phyloP scores from a whole-genome alignment of 768 basidiomycete genomes.

The Cubamyces sp. region DNA sequence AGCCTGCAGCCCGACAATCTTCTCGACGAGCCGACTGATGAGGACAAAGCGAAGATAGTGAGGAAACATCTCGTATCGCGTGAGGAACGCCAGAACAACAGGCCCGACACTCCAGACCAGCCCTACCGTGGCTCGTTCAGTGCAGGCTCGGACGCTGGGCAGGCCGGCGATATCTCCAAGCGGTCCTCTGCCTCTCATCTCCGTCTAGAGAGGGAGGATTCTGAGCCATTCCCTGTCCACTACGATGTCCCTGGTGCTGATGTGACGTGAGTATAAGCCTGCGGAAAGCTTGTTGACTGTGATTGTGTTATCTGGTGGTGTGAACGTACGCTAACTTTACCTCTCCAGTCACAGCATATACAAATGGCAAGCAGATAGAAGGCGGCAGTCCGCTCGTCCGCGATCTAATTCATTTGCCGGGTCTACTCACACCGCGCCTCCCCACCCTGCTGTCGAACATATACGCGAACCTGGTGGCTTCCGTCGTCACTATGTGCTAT shows the following conservation, averaged over 20 bases:
- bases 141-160: conserved; percentile 36
- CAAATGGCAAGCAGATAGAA: conserved; percentile 88
- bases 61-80: conserved; percentile 79
- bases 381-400: conserved; percentile 58
- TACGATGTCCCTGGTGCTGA: conserved; percentile 89
- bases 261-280: conserved; percentile 74
- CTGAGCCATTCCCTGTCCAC: conserved; percentile 84
- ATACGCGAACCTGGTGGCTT: conserved; percentile 97
- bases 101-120: conserved; percentile 27
- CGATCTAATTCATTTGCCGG: conserved; percentile 76
- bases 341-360: conserved; percentile 82
- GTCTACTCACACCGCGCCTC: conserved; percentile 47
- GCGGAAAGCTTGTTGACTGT: neutral
- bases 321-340: conserved; percentile 13
- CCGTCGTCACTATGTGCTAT: conserved; percentile 81
- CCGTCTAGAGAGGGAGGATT: conserved; percentile 46
- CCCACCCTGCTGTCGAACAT: conserved; percentile 83
- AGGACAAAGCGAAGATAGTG: conserved; percentile 83
- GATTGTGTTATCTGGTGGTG: conserved; percentile 22
- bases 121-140: conserved; percentile 30
- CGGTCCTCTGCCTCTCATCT: conserved; percentile 35
- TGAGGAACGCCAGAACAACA: conserved; percentile 53
- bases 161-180: conserved; percentile 35
- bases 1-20: conserved; percentile 40
- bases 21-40: conserved; percentile 70